phyloP scores from a whole-genome alignment of 192 early-diverging fungal species.

The Chytriomyces hyalinus region DNA sequence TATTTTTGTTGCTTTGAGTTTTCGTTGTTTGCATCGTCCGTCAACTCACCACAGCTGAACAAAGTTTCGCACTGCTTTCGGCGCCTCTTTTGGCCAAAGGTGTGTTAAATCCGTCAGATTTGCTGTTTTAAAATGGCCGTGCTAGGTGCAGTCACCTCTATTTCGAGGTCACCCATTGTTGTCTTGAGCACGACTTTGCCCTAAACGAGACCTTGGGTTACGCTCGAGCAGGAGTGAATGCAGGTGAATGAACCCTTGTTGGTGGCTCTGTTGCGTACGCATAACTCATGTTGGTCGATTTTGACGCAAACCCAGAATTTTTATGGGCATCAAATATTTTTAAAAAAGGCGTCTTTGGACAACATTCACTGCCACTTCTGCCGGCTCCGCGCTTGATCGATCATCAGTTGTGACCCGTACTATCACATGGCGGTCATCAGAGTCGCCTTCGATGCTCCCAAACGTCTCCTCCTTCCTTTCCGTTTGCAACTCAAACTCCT shows the following conservation, averaged over 20 bases:
- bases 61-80: constrained; percentile 93
- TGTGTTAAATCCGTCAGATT: not conserved
- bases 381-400: too few relatives aligned
- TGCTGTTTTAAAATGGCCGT: not conserved
- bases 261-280: constrained; percentile 56
- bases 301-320: too few relatives aligned
- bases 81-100: constrained; percentile 90
- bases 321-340: too few relatives aligned
- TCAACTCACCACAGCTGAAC: constrained; percentile 73
- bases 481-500: too few relatives aligned
- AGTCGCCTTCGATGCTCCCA: too few relatives aligned
- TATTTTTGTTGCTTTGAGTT: not conserved
- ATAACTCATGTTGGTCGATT: constrained; percentile 32
- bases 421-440: too few relatives aligned
- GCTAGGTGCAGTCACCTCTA: constrained; percentile 64
- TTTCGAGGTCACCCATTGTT: constrained; percentile 81
- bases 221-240: constrained; percentile 33
- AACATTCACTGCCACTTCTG: too few relatives aligned
- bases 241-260: constrained; percentile 52
- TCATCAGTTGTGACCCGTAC: too few relatives aligned
- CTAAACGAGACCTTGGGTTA: not conserved
- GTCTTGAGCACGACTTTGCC: constrained; percentile 80
- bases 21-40: not conserved
- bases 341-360: too few relatives aligned
- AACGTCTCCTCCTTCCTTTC: too few relatives aligned